These are phyloP conservation scores for Starmerella vitae DNA, from an alignment of 805 yeast genomes.

Conservation along the genomic window DNA sequence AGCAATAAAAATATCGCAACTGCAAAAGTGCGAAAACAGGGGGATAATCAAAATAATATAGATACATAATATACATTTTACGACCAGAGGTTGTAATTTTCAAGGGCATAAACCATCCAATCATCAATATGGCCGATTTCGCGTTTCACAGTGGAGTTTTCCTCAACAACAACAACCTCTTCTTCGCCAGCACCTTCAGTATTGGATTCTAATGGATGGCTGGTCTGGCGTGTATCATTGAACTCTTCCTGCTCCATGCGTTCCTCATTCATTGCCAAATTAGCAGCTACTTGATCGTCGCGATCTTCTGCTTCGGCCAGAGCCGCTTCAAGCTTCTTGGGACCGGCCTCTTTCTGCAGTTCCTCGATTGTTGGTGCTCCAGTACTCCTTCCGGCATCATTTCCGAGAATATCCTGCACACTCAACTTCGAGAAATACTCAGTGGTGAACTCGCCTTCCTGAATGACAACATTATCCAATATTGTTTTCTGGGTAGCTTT, in stretches of 20 bases:
- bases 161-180: not conserved
- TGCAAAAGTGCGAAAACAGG: not conserved
- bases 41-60: no score
- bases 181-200: not conserved
- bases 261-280: constrained; percentile 72
- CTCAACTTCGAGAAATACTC: constrained; percentile 85
- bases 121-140: constrained; percentile 71
- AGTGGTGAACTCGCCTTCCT: constrained; percentile 96
- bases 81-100: constrained; percentile 40
- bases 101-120: constrained; percentile 85
- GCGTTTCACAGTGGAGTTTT: no score
- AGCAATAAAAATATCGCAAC: no score
- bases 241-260: constrained; percentile 80
- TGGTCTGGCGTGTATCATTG: constrained; percentile 19
- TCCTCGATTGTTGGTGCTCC: constrained; percentile 23
- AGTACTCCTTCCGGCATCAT: constrained; percentile 31
- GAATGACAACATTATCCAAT: constrained; percentile 86
- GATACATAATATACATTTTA: no score
- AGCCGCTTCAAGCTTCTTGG: constrained; percentile 35
- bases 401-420: constrained; percentile 71
- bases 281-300: constrained; percentile 64
- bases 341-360: constrained; percentile 13
- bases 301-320: constrained; percentile 93
- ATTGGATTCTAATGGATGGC: not conserved
- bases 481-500: constrained; percentile 93